Evolutionary conservation across 73 alveolate genomes (phyloP), one percentile per base, ranked within the genome.

Genomic region (Paramecium caudatum): DNA sequence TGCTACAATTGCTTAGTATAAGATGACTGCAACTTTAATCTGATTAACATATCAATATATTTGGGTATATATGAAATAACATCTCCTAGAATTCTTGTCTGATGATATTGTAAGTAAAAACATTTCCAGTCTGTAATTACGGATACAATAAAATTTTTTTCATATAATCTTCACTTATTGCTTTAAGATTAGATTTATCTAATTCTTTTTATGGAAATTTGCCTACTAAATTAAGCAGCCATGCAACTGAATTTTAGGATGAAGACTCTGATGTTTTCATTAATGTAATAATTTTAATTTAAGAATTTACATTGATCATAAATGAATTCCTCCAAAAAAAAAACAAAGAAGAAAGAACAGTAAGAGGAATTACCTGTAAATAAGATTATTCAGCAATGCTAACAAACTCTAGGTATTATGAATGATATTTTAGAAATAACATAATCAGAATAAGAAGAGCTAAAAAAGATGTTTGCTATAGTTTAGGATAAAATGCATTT

Each of bases 151-250:
- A 43, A 13, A 74, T 74, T 45, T 45, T 74, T 10, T 36, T 39
- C 69, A 74, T 41, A 74, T 74, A 74, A 21, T 74, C 88, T 39
- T 74, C 88, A 9, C 65, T 23, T 10, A 74, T 74, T 16, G 17
- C 68, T 43, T 74, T 74, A 16, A 74, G 10, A 45, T 74, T 74
- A 7, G 16, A 41, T 9, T 17, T 39, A 16, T 74, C 88, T 39
- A 74, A 45, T 10, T 74, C 88, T 43, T 74, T 74, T 41, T 17
- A 21, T 34, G 62, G 32, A 43, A 74, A 74, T 10, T 74, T 74
- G 8, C 69, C 88, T 2, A 74, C 88, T 27, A 74, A 43, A 15
- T 74, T 74, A 21, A 74, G 16, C 3, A 74, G 65, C 88, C 88
- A 74, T 19, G 47, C 32, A 9, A 74, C 69, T 36, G 16, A 74